Base-by-base conservation (phyloP, 2,329 filamentous ascomycete genomes). In the Sporothrix mexicana region DNA sequence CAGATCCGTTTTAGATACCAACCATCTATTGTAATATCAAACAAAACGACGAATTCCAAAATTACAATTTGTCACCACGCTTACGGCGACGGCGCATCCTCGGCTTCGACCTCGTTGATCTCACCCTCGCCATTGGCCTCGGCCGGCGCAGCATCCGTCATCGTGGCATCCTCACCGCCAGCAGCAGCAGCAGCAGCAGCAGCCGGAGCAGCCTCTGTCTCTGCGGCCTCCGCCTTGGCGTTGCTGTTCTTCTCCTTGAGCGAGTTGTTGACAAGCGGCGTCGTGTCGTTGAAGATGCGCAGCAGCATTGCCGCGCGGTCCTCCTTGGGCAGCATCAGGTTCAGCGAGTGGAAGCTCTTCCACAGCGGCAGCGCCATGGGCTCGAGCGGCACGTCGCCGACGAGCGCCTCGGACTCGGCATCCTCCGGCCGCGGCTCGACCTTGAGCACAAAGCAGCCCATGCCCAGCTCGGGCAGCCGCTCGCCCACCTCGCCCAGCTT, bases 321-420 rank as follows among this genome's bases (percentile, higher is more conserved):
- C 81, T 99, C 96, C 85, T 99, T 99, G 68, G 96, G 95, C 79
- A 99, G 86, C 96, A 99, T 99, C 71, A 99, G 88, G 81, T 99
- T 99, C 73, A 98, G 86, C 23, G 92, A 95, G 77, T 95, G 91
- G 74, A 97, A 88, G 80, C 94, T 97, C 83, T 97, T 92, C 96
- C 96, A 99, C 41, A 99, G 85, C 3, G 96, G 96, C 20, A 99
- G 87, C 1, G 95, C 93, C 89, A 98, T 94, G 36, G 89, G 86
- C 84, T 98, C 95, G 30, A 83, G 81, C 3, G 75, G 70, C 45
- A 72, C 68, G 68, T 72, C 72, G 66, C 59, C 72, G 13, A 49
- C 51, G 9, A 70, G 49, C 43, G 45, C 62, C 20, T 72, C 64
- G 0, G 59, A 45, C 15, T 20, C 67, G 2, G 67, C 70, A 15